Evolutionary conservation across 257 asterid genomes (phyloP).

Genomic region (Salvia rosmarinus): DNA sequence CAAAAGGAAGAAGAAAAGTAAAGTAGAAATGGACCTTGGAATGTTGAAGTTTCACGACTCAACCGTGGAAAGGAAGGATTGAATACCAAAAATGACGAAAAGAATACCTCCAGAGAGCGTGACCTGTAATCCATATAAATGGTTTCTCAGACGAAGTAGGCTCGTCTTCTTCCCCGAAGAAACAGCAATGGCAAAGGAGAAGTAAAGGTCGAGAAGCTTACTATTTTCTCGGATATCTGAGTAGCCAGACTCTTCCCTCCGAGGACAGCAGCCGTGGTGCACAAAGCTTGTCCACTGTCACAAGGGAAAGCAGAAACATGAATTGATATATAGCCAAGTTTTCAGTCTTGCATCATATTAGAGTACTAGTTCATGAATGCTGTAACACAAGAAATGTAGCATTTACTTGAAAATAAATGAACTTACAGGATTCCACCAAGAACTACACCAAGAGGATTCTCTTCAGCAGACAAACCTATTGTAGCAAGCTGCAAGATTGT

Average conservation of each 20-base stretch:
- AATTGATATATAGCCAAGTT: too few relatives aligned
- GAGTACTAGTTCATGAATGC: background rate
- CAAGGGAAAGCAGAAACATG: constrained; percentile 30
- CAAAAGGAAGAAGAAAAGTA: constrained; percentile 17
- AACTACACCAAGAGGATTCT: constrained; percentile 95
- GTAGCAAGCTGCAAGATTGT: constrained; percentile 76
- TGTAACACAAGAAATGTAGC: background rate
- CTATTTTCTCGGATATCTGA: constrained; percentile 86
- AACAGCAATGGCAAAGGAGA: too few relatives aligned
- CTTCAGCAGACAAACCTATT: constrained; percentile 98
- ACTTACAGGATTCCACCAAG: constrained; percentile 97
- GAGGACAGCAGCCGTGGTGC: constrained; percentile 92
- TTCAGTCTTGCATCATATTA: too few relatives aligned
- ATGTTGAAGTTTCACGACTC: constrained; percentile 31
- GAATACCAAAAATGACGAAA: constrained; percentile 89
- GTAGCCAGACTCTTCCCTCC: constrained; percentile 94
- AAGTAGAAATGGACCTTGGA: too few relatives aligned
- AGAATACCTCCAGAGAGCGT: constrained; percentile 89
- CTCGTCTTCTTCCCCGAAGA: background rate
- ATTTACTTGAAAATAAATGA: background rate
- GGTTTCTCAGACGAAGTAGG: too few relatives aligned
- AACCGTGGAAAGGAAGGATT: constrained; percentile 78
- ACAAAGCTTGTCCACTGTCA: constrained; percentile 92
- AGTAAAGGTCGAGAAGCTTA: constrained; percentile 40
- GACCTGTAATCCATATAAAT: constrained; percentile 67